A percentile compares a stretch with the other conserved stretches of the same genome.
These are phyloP conservation scores for Phaeomoniella chlamydospora DNA, from an alignment of 2,329 filamentous ascomycete genomes.

Conservation along the genomic window DNA sequence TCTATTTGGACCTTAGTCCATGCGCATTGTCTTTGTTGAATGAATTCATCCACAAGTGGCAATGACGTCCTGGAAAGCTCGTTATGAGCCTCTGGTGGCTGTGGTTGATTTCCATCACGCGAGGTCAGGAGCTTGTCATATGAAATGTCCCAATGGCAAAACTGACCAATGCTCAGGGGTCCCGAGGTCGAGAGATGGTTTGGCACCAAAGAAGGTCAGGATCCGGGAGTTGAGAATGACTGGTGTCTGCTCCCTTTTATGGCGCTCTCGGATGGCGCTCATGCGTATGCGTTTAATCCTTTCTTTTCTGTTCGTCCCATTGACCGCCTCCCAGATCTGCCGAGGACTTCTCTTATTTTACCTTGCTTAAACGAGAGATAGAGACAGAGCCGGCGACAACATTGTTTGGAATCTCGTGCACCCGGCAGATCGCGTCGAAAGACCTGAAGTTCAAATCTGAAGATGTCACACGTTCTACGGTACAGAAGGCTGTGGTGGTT, in stretches of 20 bases:
- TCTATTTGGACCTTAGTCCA: too few species aligned
- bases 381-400: slow-evolving; percentile 51
- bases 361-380: slow-evolving; percentile 45
- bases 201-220: slow-evolving; percentile 55
- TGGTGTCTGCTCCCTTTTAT: slow-evolving; percentile 92
- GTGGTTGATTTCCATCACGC: slow-evolving; percentile 79
- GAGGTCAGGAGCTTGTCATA: slow-evolving; percentile 26
- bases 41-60: too few species aligned
- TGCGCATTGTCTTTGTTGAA: too few species aligned
- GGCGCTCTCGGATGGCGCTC: slow-evolving; percentile 89
- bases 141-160: too few species aligned
- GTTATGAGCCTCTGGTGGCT: slow-evolving; percentile 48
- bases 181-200: slow-evolving; percentile 93
- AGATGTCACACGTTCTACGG: slow-evolving; percentile 91
- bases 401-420: slow-evolving; percentile 92
- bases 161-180: slow-evolving; percentile 35
- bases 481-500: slow-evolving; percentile 95
- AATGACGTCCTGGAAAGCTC: too few species aligned
- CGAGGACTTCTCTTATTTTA: slow-evolving; percentile 98
- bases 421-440: slow-evolving; percentile 72
- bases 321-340: slow-evolving; percentile 43
- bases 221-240: slow-evolving; percentile 71
- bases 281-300: slow-evolving; percentile 54
- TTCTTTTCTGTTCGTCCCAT: not conserved
- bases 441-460: slow-evolving; percentile 62